Conservation (phyloP, 768 basidiomycete genomes). For the Tylopilus plumbeoviolaceoides region DNA sequence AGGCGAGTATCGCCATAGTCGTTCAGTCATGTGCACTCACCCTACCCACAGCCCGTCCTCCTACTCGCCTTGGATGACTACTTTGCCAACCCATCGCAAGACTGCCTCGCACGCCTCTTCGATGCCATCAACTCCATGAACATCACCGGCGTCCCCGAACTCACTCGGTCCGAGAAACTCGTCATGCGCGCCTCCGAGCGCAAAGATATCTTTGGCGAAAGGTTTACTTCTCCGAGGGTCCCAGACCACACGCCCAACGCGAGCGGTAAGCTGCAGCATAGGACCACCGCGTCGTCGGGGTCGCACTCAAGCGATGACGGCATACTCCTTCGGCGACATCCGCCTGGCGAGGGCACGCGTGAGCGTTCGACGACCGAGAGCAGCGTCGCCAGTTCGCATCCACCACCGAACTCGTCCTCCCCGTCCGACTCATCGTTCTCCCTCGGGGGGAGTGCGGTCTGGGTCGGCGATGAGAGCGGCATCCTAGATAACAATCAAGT, state of each 20-base stretch:
- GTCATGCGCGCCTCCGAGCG: slow-evolving; percentile 88
- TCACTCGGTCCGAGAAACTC: slow-evolving; percentile 81
- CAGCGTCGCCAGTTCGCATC: slow-evolving; percentile 31
- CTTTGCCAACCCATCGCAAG: slow-evolving; percentile 83
- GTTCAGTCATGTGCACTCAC: slow-evolving; percentile 3
- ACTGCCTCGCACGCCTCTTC: slow-evolving; percentile 85
- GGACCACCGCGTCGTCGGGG: slow-evolving; percentile 49
- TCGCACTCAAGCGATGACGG: slow-evolving; percentile 73
- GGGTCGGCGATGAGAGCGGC: slow-evolving; percentile 75
- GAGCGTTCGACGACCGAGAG: slow-evolving; percentile 40
- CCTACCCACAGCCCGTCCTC: slow-evolving; percentile 70
- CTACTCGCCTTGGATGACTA: slow-evolving; percentile 95
- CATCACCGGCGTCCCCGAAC: slow-evolving; percentile 66
- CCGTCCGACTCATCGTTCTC: slow-evolving; percentile 74
- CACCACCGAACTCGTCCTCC: slow-evolving; percentile 40
- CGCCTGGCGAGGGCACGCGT: slow-evolving; percentile 30
- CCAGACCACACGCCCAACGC: slow-evolving; percentile 8
- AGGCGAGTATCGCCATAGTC: slow-evolving; percentile 44
- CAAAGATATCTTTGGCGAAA: slow-evolving; percentile 89
- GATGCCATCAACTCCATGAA: slow-evolving; percentile 94
- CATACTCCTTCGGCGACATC: slow-evolving; percentile 40
- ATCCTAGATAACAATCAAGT: slow-evolving; percentile 40
- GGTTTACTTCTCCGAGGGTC: slow-evolving; percentile 45
- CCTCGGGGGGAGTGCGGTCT: slow-evolving; percentile 76
- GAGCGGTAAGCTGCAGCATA: slow-evolving; percentile 35